Evolutionary conservation across 306 rosid genomes (phyloP), one percentile per base, ranked within the genome.

Genomic region (Arachis hypogaea): DNA sequence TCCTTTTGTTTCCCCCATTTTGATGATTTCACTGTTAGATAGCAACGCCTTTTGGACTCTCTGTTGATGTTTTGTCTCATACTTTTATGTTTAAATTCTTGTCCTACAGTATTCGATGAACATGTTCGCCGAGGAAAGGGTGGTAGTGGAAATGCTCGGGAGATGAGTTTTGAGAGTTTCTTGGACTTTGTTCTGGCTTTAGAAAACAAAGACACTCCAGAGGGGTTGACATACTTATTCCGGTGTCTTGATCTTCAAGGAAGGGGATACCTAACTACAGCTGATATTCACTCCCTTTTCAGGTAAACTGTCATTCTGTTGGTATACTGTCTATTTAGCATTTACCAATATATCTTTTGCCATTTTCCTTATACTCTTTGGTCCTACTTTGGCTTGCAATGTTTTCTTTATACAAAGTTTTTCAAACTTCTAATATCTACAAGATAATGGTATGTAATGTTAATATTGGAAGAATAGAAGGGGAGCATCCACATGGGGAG

Each of bases 221-320:
- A 94, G 79, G 98, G 98, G 45, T 82, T 95, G 80, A 90, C 98
- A 56, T 95, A 95, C 85, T 86, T 95, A 86, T 95, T 95, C 78
- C 88, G 97, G 3, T 90, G 99, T 77, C 99, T 95, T 79, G 99
- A 95, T 88, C 99, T 95, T 80, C 85, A 95, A 9, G 99, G 97
- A 44, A 88, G 96, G 81, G 98, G 99, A 65, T 83, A 59, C 85
- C 98, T 95, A 66, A 88, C 99, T 42, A 92, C 98, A 5, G 98
- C 92, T 28, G 99, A 95, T 72, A 92, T 92, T 80, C 99, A 95
- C 61, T 85, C 99, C 69, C 99, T 92, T 68, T 95, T 95, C 90
- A 92, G 98, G 99, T 95, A 80, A 79, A 42, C 10, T 59, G 46
- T 45, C 78, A 61, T 62, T 51, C 67, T 59, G 67, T 56, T 38